Conservation (phyloP, 2,329 filamentous ascomycete species). For the Scopulariopsis brevicaulis region DNA sequence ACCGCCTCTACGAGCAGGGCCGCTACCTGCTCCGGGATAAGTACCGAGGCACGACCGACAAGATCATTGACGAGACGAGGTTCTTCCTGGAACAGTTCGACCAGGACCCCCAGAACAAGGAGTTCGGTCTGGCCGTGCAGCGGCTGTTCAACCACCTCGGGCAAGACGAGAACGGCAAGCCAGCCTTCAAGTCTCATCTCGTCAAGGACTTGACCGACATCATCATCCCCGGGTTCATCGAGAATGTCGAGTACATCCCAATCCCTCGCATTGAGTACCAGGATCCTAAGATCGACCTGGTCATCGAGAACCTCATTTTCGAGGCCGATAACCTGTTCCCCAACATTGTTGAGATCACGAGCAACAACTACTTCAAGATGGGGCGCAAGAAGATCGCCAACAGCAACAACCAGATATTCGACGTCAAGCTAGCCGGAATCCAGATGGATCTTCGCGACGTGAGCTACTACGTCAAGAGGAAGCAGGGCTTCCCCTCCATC, state of each 20-base stretch:
- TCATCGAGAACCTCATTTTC: conserved; percentile 89
- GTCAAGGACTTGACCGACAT: conserved; percentile 81
- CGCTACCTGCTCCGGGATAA: conserved; percentile 79
- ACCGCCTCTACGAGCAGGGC: conserved; percentile 73
- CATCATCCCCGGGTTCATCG: conserved; percentile 72
- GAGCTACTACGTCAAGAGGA: conserved; percentile 89
- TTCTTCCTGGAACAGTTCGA: conserved; percentile 87
- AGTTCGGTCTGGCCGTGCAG: conserved; percentile 63
- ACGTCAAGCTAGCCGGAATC: conserved; percentile 77
- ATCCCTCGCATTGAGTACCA: conserved; percentile 90
- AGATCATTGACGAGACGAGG: conserved; percentile 78
- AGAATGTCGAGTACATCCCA: conserved; percentile 80
- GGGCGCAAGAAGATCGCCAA: conserved; percentile 78
- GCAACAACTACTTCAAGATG: conserved; percentile 91
- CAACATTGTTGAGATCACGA: conserved; percentile 78
- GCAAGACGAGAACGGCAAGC: conserved; percentile 72
- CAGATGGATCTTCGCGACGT: conserved; percentile 90
- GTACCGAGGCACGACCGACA: conserved; percentile 77
- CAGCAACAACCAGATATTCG: conserved; percentile 69
- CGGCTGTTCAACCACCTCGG: conserved; percentile 86
- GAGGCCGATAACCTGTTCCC: conserved; percentile 96
- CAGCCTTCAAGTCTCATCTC: conserved; percentile 84
- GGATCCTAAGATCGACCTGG: conserved; percentile 71
- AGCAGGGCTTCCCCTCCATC: conserved; percentile 82
- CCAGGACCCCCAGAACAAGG: conserved; percentile 73